Percentiles rank a stretch among this genome's conserved stretches.
These are phyloP conservation scores for Malassezia vespertilionis DNA, from an alignment of 1,284 basidiomycete species.

Conservation along the genomic window DNA sequence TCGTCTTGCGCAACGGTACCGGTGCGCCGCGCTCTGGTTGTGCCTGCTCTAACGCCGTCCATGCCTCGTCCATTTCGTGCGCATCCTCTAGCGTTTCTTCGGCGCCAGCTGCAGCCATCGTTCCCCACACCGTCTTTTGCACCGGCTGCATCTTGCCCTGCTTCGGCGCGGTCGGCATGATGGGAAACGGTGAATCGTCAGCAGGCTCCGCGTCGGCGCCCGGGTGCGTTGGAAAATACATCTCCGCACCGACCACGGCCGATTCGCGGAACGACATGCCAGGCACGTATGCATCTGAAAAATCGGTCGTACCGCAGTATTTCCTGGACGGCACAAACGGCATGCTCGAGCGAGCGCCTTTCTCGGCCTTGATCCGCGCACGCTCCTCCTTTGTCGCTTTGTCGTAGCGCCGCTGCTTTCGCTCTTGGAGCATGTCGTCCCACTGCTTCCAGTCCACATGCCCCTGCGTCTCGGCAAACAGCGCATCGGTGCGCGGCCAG, in stretches of 20 bases:
- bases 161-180: not conserved
- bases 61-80: slow-evolving; percentile 39
- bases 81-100: slow-evolving; percentile 5
- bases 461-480: slow-evolving; percentile 16
- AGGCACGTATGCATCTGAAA: not conserved
- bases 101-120: slow-evolving; percentile 20
- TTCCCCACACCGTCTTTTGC: slow-evolving; percentile 44
- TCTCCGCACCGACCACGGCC: slow-evolving; percentile 39
- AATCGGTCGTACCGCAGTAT: slow-evolving; percentile 19
- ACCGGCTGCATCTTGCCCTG: not conserved
- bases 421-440: slow-evolving; percentile 32
- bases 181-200: slow-evolving; percentile 17
- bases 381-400: slow-evolving; percentile 36
- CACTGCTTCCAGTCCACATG: slow-evolving; percentile 30
- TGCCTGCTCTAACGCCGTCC: slow-evolving; percentile 36
- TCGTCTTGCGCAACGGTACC: slow-evolving; percentile 1
- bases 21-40: slow-evolving; percentile 15
- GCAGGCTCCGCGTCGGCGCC: slow-evolving; percentile 20
- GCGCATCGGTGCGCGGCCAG: slow-evolving; percentile 29
- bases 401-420: slow-evolving; percentile 27
- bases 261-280: slow-evolving; percentile 36
- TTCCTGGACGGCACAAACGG: not conserved
- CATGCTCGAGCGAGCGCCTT: slow-evolving; percentile 17
- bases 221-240: slow-evolving; percentile 38
- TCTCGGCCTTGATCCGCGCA: slow-evolving; percentile 33